phyloP scores from a whole-genome alignment of 1,139 yeast species.

The Scheffersomyces quercinus region DNA sequence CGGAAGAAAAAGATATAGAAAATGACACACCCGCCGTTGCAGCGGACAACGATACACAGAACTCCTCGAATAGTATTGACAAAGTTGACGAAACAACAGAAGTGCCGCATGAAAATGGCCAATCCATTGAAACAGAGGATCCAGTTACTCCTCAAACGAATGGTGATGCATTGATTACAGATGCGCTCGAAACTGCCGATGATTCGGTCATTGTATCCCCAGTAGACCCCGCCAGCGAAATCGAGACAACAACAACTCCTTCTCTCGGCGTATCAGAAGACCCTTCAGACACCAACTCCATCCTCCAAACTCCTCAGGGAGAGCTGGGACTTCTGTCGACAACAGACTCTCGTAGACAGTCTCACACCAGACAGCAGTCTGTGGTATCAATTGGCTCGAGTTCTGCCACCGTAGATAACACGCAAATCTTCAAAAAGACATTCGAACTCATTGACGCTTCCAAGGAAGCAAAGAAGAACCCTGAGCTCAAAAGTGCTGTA shows the following conservation, averaged over 20 bases:
- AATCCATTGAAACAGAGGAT: background rate
- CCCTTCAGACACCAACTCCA: no score
- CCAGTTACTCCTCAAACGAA: background rate
- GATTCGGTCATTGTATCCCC: no score
- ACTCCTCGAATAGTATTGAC: background rate
- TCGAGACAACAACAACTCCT: no score
- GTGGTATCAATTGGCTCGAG: conserved; percentile 21
- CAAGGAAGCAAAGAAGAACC: conserved; percentile 46
- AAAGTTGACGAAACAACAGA: background rate
- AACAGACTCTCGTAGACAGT: background rate
- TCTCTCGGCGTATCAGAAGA: no score
- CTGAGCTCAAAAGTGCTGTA: conserved; percentile 28
- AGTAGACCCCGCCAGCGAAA: background rate
- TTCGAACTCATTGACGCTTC: conserved; percentile 35
- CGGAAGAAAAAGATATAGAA: background rate
- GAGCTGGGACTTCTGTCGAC: no score
- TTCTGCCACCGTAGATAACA: conserved; percentile 36
- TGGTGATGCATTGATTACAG: no score
- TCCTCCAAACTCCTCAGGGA: no score
- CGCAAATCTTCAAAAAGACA: conserved; percentile 40
- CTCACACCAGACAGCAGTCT: conserved; percentile 22
- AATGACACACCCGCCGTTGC: background rate
- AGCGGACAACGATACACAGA: background rate
- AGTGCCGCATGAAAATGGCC: background rate
- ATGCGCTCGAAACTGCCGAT: no score